These are phyloP conservation scores for Metschnikowia continentalis DNA, from an alignment of 805 yeast species.

Conservation along the genomic window DNA sequence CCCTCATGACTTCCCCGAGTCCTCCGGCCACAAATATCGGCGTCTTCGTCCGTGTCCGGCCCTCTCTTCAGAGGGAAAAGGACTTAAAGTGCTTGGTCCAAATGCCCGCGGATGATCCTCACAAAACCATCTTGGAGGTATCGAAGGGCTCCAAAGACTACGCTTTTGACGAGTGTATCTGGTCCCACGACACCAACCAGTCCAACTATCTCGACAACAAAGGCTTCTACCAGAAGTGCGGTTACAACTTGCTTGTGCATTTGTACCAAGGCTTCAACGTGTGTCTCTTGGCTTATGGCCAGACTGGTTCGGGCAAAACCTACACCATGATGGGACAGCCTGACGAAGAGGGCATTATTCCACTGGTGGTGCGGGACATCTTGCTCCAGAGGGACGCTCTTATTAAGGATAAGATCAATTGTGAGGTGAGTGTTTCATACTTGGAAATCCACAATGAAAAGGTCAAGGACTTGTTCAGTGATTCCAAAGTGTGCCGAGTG, in stretches of 20 bases:
- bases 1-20: not conserved
- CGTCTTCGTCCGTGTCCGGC: constrained; percentile 53
- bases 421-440: constrained; percentile 50
- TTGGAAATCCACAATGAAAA: constrained; percentile 77
- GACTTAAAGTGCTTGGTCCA: constrained; percentile 23
- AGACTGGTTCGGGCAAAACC: constrained; percentile 42
- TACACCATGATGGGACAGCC: constrained; percentile 41
- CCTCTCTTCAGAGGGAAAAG: constrained; percentile 33
- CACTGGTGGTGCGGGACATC: constrained; percentile 48
- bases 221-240: constrained; percentile 50
- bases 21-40: constrained; percentile 28
- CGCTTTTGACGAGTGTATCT: constrained; percentile 49
- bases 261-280: constrained; percentile 48
- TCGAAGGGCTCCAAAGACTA: constrained; percentile 36
- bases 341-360: constrained; percentile 35
- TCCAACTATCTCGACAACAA: constrained; percentile 43
- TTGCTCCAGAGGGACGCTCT: constrained; percentile 40
- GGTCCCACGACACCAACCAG: constrained; percentile 40
- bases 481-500: constrained; percentile 39
- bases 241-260: constrained; percentile 50
- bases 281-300: constrained; percentile 42
- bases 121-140: constrained; percentile 17
- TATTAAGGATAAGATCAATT: constrained; percentile 34
- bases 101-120: constrained; percentile 27
- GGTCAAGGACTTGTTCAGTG: constrained; percentile 56